A percentile compares a stretch with the other conserved stretches of the same genome.
These are phyloP conservation scores for Neurospora sp. DNA, from an alignment of 495 filamentous ascomycete species.

Conservation along the genomic window DNA sequence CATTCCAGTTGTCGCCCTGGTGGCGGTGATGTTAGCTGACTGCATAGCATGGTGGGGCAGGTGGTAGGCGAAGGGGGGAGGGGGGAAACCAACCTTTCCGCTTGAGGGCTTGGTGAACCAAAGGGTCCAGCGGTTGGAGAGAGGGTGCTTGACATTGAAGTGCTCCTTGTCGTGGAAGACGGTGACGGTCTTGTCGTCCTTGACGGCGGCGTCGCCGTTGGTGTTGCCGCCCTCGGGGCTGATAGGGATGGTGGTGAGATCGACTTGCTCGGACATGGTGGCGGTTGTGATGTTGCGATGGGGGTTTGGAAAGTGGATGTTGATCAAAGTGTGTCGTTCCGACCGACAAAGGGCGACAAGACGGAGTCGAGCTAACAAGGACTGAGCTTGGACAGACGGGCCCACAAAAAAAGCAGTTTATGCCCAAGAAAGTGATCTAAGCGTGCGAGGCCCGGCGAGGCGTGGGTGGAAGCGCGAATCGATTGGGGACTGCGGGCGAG, in stretches of 20 bases:
- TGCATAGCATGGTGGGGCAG: not conserved
- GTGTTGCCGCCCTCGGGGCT: constrained; percentile 50
- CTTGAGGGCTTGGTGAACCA: constrained; percentile 99
- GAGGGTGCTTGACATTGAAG: constrained; percentile 97
- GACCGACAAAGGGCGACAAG: not conserved
- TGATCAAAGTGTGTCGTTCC: not conserved
- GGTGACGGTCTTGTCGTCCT: constrained; percentile 53
- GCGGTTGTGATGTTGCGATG: constrained; percentile 2
- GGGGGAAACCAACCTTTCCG: constrained; percentile 62
- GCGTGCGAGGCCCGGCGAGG: not conserved
- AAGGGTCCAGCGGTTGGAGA: constrained; percentile 93
- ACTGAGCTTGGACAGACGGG: not conserved
- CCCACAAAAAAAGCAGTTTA: not conserved
- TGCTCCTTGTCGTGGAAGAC: constrained; percentile 96
- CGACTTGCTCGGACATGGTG: constrained; percentile 43
- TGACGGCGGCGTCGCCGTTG: constrained; percentile 24
- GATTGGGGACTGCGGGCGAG: not conserved
- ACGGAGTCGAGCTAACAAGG: not conserved
- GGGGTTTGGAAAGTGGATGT: not conserved
- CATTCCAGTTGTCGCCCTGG: constrained; percentile 96
- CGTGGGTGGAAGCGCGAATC: constrained; percentile 1
- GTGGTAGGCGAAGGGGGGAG: not conserved
- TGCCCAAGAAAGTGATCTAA: not conserved
- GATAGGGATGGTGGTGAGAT: constrained; percentile 60
- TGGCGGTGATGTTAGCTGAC: constrained; percentile 7